phyloP scores from a whole-genome alignment of 306 rosid genomes.

The Gillenia trifoliata region DNA sequence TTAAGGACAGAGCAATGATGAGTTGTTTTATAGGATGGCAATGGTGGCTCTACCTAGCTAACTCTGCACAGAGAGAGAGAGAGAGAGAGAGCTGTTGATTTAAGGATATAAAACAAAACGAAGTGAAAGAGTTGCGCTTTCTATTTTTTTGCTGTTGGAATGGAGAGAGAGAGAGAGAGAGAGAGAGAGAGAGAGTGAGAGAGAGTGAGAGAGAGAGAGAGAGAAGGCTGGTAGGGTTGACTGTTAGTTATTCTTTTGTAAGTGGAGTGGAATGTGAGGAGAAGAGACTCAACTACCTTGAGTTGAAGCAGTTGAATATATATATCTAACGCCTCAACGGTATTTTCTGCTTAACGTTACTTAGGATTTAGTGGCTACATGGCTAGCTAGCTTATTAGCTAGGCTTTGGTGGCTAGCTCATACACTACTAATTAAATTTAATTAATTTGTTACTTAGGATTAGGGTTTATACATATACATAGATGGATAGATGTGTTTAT shows the following conservation, averaged over 20 bases:
- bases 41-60: constrained; percentile 7
- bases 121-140: constrained; percentile 22
- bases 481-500: neutral
- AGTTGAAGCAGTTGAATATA: constrained; percentile 42
- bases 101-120: constrained; percentile 93
- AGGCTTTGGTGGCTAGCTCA: neutral
- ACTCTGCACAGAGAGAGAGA: neutral
- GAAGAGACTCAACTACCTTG: constrained; percentile 50
- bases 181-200: no score
- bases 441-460: neutral
- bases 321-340: constrained; percentile 49
- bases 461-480: neutral
- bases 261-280: constrained; percentile 15
- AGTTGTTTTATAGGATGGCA: constrained; percentile 23
- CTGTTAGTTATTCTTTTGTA: constrained; percentile 59
- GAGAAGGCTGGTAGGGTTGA: constrained; percentile 81
- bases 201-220: constrained; percentile 6
- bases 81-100: constrained; percentile 31
- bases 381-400: neutral
- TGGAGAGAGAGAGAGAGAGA: no score
- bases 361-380: no score
- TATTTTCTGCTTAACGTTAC: no score
- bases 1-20: constrained; percentile 2
- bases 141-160: neutral
- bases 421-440: neutral